A percentile compares a stretch with the other conserved stretches of the same genome.
Conservation (phyloP, 768 basidiomycete species). For the Serpula lacrymans region DNA sequence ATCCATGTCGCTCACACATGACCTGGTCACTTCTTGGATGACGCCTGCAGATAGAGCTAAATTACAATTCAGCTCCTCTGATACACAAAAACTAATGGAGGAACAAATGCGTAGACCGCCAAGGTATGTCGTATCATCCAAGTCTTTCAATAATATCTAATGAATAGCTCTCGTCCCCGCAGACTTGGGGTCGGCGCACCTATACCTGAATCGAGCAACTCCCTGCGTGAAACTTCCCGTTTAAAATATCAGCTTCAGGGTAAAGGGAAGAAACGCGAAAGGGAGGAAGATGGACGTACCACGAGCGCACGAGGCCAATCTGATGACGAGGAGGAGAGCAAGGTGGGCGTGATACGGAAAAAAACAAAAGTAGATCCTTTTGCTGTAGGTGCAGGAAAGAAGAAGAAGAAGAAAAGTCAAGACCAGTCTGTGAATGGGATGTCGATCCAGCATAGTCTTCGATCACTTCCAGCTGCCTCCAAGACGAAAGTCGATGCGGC, state of each 20-base stretch:
- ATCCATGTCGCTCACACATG: conserved; percentile 72
- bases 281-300: conserved; percentile 37
- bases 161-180: conserved; percentile 1
- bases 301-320: conserved; percentile 21
- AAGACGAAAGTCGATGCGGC: conserved; percentile 2
- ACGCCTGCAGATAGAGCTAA: conserved; percentile 46
- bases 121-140: conserved; percentile 48
- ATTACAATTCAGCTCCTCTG: conserved; percentile 23
- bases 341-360: conserved; percentile 56
- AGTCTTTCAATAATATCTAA: no score
- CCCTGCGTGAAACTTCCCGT: conserved; percentile 54
- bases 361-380: conserved; percentile 62
- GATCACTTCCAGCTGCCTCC: background rate
- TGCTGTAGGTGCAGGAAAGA: conserved; percentile 30
- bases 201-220: conserved; percentile 43
- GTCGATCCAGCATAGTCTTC: background rate
- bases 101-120: conserved; percentile 68
- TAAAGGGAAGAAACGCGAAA: conserved; percentile 43
- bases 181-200: conserved; percentile 78
- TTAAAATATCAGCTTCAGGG: conserved; percentile 59
- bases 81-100: conserved; percentile 54
- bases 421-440: background rate
- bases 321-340: conserved; percentile 58
- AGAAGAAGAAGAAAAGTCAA: conserved; percentile 41
- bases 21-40: conserved; percentile 76